Percentiles rank a stretch among this genome's conserved stretches.
Conservation (phyloP, 495 filamentous ascomycete species). For the Penicillium coprophilum region DNA sequence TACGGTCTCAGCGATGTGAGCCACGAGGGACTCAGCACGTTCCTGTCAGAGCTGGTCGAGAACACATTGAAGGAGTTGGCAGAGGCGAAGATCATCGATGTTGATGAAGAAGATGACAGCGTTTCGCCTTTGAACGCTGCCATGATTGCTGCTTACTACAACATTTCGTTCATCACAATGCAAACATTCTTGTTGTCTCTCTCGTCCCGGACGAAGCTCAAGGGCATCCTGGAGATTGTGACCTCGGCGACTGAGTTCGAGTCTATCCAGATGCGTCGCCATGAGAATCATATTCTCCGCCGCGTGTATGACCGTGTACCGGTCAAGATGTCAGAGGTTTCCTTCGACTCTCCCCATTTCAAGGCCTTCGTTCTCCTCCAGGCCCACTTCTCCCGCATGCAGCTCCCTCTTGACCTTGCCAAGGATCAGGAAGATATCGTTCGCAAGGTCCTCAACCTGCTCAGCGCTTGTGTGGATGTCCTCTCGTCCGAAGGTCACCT, state of each 20-base stretch:
- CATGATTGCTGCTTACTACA: constrained; percentile 98
- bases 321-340: constrained; percentile 85
- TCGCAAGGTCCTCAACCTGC: constrained; percentile 78
- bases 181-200: constrained; percentile 98
- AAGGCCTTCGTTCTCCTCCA: constrained; percentile 96
- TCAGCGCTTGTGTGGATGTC: constrained; percentile 92
- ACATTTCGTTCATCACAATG: constrained; percentile 99
- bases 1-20: constrained; percentile 88
- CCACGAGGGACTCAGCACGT: constrained; percentile 89
- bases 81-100: constrained; percentile 93
- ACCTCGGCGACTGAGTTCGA: constrained; percentile 98
- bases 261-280: constrained; percentile 87
- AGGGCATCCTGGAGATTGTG: constrained; percentile 94
- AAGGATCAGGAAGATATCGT: constrained; percentile 93
- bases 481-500: constrained; percentile 93
- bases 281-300: constrained; percentile 84
- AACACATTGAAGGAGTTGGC: constrained; percentile 85
- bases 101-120: constrained; percentile 94
- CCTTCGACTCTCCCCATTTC: constrained; percentile 94
- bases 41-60: constrained; percentile 94
- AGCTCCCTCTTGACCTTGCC: constrained; percentile 91
- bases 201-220: constrained; percentile 82
- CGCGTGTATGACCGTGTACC: constrained; percentile 93
- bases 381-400: constrained; percentile 96
- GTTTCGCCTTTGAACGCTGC: constrained; percentile 89